Base-by-base conservation (phyloP, 176 grass and related monocot genomes). In the Phragmites australis region DNA sequence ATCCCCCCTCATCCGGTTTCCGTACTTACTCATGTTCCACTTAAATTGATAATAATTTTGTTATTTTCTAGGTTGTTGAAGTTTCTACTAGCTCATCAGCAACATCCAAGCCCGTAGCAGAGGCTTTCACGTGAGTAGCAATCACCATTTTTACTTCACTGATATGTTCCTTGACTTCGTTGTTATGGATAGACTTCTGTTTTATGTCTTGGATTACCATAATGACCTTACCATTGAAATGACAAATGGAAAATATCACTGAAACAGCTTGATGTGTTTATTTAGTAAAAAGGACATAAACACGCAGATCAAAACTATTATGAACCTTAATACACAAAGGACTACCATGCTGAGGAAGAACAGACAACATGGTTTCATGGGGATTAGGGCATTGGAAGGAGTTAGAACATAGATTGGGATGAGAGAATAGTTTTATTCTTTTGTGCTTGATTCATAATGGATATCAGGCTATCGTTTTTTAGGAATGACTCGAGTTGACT, bases 11-110 rank as follows among this genome's bases (percentile, higher is more conserved):
- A 13, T 29, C 19, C 2, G 25, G 16, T 23, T 23, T 75, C 18
- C 30, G 63, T 55, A 81, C 55, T 70, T 65, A 74, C 46, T 83
- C 32, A 13, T 64, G 42, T 65, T 76, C 1, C 40, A 42, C 69
- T 47, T 62, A 77, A 45, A 59, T 67, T 16, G 1, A 43, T 10
- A 64, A 53, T 84, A 62, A 37, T 39, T 84, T 71, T 88, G 1
- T 59, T n/a, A 37, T 78, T 71, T 74, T 90, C 67, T 82, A 98
- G 95, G 95, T 98, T 42, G 89, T 98, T 62, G 65, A 94, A 86
- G 92, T 98, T 82, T 94, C 74, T 46, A 88, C 90, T 12, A 94
- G 88, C 75, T 91, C 89, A 23, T 84, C 84, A 37, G 87, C 79
- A 80, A 85, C 80, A 60, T 70, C 85, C 68, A 98, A 98, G 57